Base-by-base conservation (phyloP, 192 early-diverging fungal genomes). In the Lunasporangiospora selenospora region DNA sequence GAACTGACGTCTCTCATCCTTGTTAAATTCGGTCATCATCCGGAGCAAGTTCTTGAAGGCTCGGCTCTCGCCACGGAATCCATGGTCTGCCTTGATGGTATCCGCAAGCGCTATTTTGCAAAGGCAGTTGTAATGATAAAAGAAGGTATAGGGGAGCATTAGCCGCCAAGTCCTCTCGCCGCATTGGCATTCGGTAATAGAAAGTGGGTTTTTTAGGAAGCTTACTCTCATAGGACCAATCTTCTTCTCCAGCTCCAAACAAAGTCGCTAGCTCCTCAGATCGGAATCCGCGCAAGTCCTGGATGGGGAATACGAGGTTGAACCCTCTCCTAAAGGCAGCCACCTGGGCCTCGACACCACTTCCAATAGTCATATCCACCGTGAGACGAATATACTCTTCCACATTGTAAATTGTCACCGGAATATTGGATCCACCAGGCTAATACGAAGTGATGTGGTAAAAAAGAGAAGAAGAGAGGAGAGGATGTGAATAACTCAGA, bases 311-410 rank as follows among this genome's bases (percentile, higher is more conserved):
- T n/a, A 97, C 84, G 4, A 70, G 70, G 62, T 90, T 83, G 62
- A 98, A 96, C 12, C 96, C 96, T 11, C 67, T 50, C 29, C 84
- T 79, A 79, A 98, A 98, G 1, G 89, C 88, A n/a, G 82, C 78
- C 5, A 91, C 63, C 64, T 97, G 95, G 0, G 71, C 66, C 21
- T 65, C 53, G 8, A 98, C 78, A 31, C 93, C 93, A 16, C 62
- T 53, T 27, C 86, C 85, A 19, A 90, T 71, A 0, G 88, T 92
- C 50, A 80, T 70, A 19, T 88, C 85, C 15, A 88, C 66, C 10
- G 95, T 82, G 7, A 82, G 55, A 2, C 84, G 65, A 15, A 98
- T 70, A 53, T 97, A 98, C 10, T 85, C 77, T 21, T 87, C 83
- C n/a, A 96, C 82, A 58, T 96, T 98, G 53, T 80, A 67, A n/a